phyloP scores from a whole-genome alignment of 2,329 filamentous ascomycete genomes.

The Fusarium dlaminii region DNA sequence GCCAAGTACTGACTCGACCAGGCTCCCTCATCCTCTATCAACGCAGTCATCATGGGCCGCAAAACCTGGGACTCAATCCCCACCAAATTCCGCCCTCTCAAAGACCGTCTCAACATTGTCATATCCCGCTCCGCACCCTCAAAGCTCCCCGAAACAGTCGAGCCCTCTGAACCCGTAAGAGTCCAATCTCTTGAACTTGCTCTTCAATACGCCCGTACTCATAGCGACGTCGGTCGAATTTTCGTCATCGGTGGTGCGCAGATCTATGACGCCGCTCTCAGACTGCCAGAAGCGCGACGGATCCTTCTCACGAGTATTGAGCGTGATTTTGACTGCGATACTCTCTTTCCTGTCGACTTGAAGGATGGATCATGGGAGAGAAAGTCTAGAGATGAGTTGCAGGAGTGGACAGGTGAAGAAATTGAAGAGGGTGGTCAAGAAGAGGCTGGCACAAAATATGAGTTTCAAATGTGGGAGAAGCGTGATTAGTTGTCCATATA shows the following conservation, averaged over 20 bases:
- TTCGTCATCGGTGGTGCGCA: constrained; percentile 93
- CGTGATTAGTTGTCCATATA: constrained; percentile 23
- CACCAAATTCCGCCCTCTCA: constrained; percentile 78
- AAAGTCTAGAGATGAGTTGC: constrained; percentile 61
- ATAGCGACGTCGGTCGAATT: constrained; percentile 63
- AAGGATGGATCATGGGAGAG: constrained; percentile 64
- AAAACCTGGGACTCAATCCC: constrained; percentile 97
- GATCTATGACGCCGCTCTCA: constrained; percentile 80
- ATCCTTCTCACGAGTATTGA: constrained; percentile 77
- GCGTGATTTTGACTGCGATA: constrained; percentile 79
- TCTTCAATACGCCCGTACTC: constrained; percentile 55
- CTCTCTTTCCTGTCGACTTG: constrained; percentile 73
- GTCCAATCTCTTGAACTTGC: constrained; percentile 68
- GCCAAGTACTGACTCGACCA: constrained; percentile 11
- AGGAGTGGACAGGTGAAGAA: constrained; percentile 73
- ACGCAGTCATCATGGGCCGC: constrained; percentile 95
- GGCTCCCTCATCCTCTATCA: constrained; percentile 54
- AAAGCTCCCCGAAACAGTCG: constrained; percentile 4
- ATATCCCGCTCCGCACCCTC: constrained; percentile 66
- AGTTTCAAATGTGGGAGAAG: constrained; percentile 80
- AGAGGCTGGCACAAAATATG: constrained; percentile 72
- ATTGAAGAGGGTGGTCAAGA: constrained; percentile 64
- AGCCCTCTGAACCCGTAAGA: constrained; percentile 58
- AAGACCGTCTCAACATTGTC: constrained; percentile 83
- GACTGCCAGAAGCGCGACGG: constrained; percentile 63